Conservation (phyloP, 352 stramenopile genomes). For the Thraustochytrium striatum region DNA sequence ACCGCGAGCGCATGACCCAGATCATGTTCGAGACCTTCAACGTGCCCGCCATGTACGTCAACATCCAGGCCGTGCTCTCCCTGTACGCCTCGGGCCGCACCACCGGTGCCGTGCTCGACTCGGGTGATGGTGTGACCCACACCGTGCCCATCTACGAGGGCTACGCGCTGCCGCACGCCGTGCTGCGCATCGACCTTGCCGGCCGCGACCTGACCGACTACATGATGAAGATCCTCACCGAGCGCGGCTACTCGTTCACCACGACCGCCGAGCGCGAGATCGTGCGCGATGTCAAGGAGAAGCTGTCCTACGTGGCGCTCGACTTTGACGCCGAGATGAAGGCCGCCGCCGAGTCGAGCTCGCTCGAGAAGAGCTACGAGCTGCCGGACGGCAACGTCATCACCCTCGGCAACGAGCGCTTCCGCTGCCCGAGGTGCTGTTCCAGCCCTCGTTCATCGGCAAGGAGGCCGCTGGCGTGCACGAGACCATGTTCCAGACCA, state of each 20-base stretch:
- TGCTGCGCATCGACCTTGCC: slow-evolving; percentile 81
- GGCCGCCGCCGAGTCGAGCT: slow-evolving; percentile 63
- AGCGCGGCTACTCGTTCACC: slow-evolving; percentile 74
- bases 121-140: slow-evolving; percentile 80
- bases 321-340: slow-evolving; percentile 90
- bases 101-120: slow-evolving; percentile 80
- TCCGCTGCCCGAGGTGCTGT: slow-evolving; percentile 70
- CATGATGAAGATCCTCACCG: slow-evolving; percentile 59
- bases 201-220: slow-evolving; percentile 77
- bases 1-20: slow-evolving; percentile 87
- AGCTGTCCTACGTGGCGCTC: slow-evolving; percentile 87
- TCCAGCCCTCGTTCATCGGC: slow-evolving; percentile 72
- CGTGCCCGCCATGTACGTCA: slow-evolving; percentile 94
- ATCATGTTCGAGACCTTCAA: slow-evolving; percentile 99
- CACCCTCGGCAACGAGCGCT: slow-evolving; percentile 72
- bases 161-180: slow-evolving; percentile 82
- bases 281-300: slow-evolving; percentile 97
- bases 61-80: slow-evolving; percentile 81
- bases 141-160: slow-evolving; percentile 92
- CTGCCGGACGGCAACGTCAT: slow-evolving; percentile 86
- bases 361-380: slow-evolving; percentile 90
- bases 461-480: slow-evolving; percentile 72
- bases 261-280: slow-evolving; percentile 79
- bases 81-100: slow-evolving; percentile 82
- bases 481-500: slow-evolving; percentile 79